Evolutionary conservation across 306 rosid species (phyloP), one percentile per base, ranked within the genome.

Genomic region (Lagenaria siceraria): DNA sequence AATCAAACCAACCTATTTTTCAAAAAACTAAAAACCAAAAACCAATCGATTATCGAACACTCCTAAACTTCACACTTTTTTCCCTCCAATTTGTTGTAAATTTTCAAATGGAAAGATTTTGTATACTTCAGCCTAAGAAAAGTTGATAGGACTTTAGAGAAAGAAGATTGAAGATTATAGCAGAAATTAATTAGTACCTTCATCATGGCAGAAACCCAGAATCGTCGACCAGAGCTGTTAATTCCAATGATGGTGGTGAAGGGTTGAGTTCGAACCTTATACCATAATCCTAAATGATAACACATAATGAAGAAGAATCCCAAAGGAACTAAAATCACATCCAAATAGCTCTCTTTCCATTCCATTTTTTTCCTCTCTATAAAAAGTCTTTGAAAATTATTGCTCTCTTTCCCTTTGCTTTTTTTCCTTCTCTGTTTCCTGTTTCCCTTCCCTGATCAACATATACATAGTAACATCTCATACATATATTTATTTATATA

Each of bases 311-410:
- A 29, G 10, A 90, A 61, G 53, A 95, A 79, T 29, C 83, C 96
- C 66, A 86, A 75, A 0, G 97, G 97, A 8, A 95, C 99, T 56
- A 92, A 83, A 58, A 92, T 87, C 71, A 92, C 89, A 83, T 95
- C 99, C 86, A 95, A 82, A 79, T 92, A 87, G 80, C 90, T 86
- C 63, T 87, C 88, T 69, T 85, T 95, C 99, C 99, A 95, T 80
- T 79, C 97, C 99, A 95, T 91, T 7, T 78, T 51, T 24, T 33
- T 48, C 8, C 36, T n/a, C 38, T 52, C 22, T 36, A 29, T 29
- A 29, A 21, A 24, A 42, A 4, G n/a, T 49, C 17, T 72, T 17
- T 73, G 4, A 27, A 48, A 13, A 5, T 71, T 71, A 4, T 71
- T 51, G n/a, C 55, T 8, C 25, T 8, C 33, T 55, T 0, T 35